These are phyloP conservation scores for Marsdenia floribunda DNA, from an alignment of 257 asterid species.

Conservation along the genomic window DNA sequence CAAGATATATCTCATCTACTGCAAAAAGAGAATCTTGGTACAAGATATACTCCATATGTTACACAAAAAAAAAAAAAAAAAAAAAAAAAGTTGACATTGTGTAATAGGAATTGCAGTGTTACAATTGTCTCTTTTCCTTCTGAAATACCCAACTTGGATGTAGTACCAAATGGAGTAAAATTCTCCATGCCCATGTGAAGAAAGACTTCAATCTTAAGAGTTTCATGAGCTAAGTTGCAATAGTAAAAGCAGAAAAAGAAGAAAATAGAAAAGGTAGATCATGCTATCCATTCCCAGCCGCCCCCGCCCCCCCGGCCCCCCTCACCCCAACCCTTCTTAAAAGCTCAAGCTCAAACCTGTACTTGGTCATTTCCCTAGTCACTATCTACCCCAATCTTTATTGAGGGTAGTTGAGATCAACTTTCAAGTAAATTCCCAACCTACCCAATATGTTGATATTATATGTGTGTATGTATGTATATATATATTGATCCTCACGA, in stretches of 20 bases:
- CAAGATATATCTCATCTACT: not conserved
- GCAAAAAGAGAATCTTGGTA: no score
- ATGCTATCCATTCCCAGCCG: not conserved
- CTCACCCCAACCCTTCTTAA: not conserved
- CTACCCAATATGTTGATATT: no score
- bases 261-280: not conserved
- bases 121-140: not conserved
- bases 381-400: not conserved
- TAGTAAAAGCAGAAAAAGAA: not conserved
- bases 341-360: not conserved
- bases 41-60: no score
- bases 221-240: not conserved
- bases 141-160: not conserved
- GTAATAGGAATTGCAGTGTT: no score
- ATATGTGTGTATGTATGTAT: no score
- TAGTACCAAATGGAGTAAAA: not conserved
- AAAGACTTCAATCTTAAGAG: not conserved
- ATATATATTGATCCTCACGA: not conserved
- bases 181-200: not conserved
- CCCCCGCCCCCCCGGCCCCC: no score
- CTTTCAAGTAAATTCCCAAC: not conserved
- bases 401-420: slow-evolving; percentile 7
- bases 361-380: not conserved
- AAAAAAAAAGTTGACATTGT: no score
- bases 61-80: no score